phyloP scores from a whole-genome alignment of 1,284 basidiomycete genomes.

The Ganoderma lingzhi region DNA sequence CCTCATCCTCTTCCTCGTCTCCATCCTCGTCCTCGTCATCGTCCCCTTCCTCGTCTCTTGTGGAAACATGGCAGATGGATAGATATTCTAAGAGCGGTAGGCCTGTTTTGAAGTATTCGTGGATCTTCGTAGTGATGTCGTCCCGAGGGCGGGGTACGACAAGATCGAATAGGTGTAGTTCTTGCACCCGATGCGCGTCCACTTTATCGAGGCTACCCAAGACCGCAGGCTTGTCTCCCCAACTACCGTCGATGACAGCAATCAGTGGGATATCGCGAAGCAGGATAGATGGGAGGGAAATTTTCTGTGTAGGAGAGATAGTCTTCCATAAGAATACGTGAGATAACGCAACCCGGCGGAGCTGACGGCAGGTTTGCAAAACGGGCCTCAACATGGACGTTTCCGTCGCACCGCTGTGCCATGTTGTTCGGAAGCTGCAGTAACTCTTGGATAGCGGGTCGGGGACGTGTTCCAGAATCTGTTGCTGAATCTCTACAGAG shows the following conservation, averaged over 20 bases:
- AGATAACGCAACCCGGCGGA: neutral
- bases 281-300: neutral
- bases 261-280: neutral
- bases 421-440: neutral
- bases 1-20: too few relatives aligned
- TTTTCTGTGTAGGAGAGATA: neutral
- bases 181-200: neutral
- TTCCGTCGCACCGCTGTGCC: neutral
- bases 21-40: neutral
- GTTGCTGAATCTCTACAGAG: neutral
- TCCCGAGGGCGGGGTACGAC: neutral
- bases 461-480: neutral
- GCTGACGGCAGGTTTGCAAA: constrained; percentile 2
- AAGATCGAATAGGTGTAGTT: neutral
- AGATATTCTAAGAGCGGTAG: neutral
- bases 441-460: neutral
- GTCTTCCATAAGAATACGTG: neutral
- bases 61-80: neutral
- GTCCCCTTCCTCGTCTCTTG: neutral
- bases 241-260: neutral
- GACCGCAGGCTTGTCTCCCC: neutral
- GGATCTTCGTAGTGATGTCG: neutral
- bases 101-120: neutral
- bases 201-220: too few relatives aligned
- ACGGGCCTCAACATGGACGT: neutral